Evolutionary conservation across 495 filamentous ascomycete species (phyloP).

Genomic region (Penicillium odoratum): DNA sequence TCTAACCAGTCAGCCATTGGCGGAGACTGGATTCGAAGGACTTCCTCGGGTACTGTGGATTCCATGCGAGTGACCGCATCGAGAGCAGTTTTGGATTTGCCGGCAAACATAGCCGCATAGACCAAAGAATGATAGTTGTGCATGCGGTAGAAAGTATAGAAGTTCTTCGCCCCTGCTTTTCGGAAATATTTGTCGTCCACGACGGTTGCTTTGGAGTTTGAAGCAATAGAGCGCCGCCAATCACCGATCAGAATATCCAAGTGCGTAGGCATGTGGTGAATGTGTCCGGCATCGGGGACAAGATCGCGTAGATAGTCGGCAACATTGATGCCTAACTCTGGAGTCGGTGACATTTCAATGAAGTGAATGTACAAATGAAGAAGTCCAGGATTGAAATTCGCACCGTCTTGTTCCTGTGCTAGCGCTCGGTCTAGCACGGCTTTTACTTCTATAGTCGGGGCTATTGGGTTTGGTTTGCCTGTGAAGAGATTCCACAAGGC

Average conservation of each 20-base stretch:
- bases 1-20: conserved; percentile 71
- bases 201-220: conserved; percentile 58
- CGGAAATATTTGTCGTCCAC: conserved; percentile 42
- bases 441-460: conserved; percentile 55
- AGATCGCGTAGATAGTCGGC: conserved; percentile 59
- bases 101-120: conserved; percentile 68
- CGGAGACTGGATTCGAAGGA: conserved; percentile 58
- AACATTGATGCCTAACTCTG: conserved; percentile 52
- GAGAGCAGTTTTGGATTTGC: conserved; percentile 50
- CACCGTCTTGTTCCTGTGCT: conserved; percentile 26
- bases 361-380: conserved; percentile 68
- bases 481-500: conserved; percentile 58
- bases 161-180: conserved; percentile 55
- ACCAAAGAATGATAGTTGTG: conserved; percentile 65
- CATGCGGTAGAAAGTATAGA: conserved; percentile 51
- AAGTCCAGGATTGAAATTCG: conserved; percentile 53
- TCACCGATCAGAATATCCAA: conserved; percentile 65
- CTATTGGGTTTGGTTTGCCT: conserved; percentile 50
- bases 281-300: conserved; percentile 61
- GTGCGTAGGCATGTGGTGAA: conserved; percentile 69
- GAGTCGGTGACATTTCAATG: conserved; percentile 65
- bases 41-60: conserved; percentile 49
- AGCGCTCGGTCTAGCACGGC: conserved; percentile 53
- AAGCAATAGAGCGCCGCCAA: conserved; percentile 50
- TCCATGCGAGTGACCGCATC: conserved; percentile 54